These are phyloP conservation scores for Isatis tinctoria DNA, from an alignment of 345 rosid genomes.

Conservation along the genomic window DNA sequence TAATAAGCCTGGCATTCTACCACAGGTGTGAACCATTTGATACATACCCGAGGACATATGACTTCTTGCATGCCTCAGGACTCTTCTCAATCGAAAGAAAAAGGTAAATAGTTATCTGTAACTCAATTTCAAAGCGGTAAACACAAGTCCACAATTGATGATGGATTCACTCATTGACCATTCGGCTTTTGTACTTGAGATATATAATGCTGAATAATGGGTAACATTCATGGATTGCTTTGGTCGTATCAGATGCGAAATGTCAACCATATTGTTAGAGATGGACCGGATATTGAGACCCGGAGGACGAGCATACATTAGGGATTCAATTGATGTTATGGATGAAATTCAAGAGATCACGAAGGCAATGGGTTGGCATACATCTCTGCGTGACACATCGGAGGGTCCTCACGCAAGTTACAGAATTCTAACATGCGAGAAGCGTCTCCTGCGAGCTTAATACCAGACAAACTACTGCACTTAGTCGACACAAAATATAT, in stretches of 20 bases:
- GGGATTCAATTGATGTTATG: constrained; percentile 72
- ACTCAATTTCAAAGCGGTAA: neutral
- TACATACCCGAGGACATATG: constrained; percentile 96
- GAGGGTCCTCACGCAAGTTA: constrained; percentile 98
- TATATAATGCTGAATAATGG: neutral
- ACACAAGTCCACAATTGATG: neutral
- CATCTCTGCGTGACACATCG: constrained; percentile 59
- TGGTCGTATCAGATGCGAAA: constrained; percentile 62
- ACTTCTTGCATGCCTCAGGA: constrained; percentile 80
- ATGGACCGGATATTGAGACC: constrained; percentile 98
- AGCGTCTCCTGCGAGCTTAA: constrained; percentile 45
- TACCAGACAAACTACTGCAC: neutral
- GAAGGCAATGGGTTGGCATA: constrained; percentile 86
- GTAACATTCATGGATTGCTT: neutral
- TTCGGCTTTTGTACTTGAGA: neutral
- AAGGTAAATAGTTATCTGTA: constrained; percentile 48
- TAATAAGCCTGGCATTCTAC: neutral
- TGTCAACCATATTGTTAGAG: constrained; percentile 91
- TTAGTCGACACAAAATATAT: constrained; percentile 13
- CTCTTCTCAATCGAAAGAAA: constrained; percentile 89
- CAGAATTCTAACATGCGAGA: constrained; percentile 74
- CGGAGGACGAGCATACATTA: constrained; percentile 82
- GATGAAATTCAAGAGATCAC: constrained; percentile 75
- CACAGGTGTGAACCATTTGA: constrained; percentile 97
- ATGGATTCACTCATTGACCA: neutral